Evolutionary conservation across 331 rosid genomes (phyloP).

Genomic region (Ulmus americana): DNA sequence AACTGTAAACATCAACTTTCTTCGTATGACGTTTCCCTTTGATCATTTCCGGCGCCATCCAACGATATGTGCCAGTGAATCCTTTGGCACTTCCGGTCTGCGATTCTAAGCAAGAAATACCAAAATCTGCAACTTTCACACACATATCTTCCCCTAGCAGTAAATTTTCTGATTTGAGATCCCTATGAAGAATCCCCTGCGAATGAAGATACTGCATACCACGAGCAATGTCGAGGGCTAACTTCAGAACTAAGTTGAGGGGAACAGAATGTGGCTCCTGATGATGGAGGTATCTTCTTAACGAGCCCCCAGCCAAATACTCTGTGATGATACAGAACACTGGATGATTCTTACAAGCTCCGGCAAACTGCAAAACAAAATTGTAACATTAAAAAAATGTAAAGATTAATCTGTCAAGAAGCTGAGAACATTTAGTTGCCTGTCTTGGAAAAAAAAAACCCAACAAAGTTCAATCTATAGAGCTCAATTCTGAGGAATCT

Average conservation of each 20-base stretch:
- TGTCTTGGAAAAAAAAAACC: not conserved
- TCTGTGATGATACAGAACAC: conserved; percentile 93
- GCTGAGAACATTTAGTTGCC: not conserved
- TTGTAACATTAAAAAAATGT: not conserved
- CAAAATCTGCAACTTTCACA: conserved; percentile 95
- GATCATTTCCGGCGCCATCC: conserved; percentile 99
- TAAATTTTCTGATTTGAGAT: conserved; percentile 91
- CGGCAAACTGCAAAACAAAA: conserved; percentile 61
- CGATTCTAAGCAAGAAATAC: conserved; percentile 89
- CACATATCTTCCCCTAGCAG: conserved; percentile 83
- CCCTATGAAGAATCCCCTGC: conserved; percentile 89
- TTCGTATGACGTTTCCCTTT: conserved; percentile 88
- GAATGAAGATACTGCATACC: conserved; percentile 95
- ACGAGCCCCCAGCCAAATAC: conserved; percentile 82
- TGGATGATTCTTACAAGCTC: conserved; percentile 95
- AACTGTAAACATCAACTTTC: conserved; percentile 93
- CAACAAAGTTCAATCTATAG: not conserved
- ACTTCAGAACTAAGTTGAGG: conserved; percentile 51
- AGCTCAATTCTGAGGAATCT: not conserved
- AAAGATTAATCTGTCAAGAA: not conserved
- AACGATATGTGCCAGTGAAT: conserved; percentile 90
- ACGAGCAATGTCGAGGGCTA: conserved; percentile 66
- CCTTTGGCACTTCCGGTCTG: conserved; percentile 83
- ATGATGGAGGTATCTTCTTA: conserved; percentile 75
- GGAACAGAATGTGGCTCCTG: conserved; percentile 73